Evolutionary conservation across 495 filamentous ascomycete genomes (phyloP), one percentile per base, ranked within the genome.

Genomic region (Hypoxylon cercidicola): DNA sequence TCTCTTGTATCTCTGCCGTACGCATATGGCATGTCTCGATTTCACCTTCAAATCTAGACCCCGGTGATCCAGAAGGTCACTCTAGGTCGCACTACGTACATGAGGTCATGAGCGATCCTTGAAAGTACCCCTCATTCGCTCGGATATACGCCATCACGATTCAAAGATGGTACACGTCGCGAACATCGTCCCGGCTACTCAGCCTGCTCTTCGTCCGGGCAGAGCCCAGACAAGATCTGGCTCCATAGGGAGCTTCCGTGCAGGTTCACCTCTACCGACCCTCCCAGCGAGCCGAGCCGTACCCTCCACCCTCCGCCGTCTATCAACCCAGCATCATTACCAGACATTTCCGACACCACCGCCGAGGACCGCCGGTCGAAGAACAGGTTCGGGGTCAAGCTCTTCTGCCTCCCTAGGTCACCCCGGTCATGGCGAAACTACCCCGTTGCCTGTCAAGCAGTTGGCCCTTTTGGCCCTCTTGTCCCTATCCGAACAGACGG

Each of bases 271-370:
- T 50, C 74, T 79, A 7, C 79, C 79, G 4, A 18, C 45, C 6
- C 47, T 73, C 20, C 28, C 62, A 13, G 25, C 69, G 5, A 67
- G 52, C 16, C 23, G 64, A 70, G 34, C 68, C 69, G 35, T 66
- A 53, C 19, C 62, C 23, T 52, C 74, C 12, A 68, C 56, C 16
- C 44, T 76, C 3, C 79, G 81, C 46, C 90, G 86, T 54, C 81
- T 88, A 59, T 90, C 90, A 47, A 90, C 90, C 4, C 65, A 64
- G 19, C 52, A 71, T 44, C 83, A 88, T 34, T 99, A 97, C 77
- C 93, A 97, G 69, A 98, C 95, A 46, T 98, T 99, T 72, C 92
- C 93, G 23, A 97, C 92, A 0, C 87, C 88, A 43, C 95, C 95
- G 1, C 95, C 95, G 15, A 89, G 86, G 66, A 89, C 89, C n/a